These are phyloP conservation scores for Sophora flavescens DNA, from an alignment of 306 rosid species.

Conservation along the genomic window DNA sequence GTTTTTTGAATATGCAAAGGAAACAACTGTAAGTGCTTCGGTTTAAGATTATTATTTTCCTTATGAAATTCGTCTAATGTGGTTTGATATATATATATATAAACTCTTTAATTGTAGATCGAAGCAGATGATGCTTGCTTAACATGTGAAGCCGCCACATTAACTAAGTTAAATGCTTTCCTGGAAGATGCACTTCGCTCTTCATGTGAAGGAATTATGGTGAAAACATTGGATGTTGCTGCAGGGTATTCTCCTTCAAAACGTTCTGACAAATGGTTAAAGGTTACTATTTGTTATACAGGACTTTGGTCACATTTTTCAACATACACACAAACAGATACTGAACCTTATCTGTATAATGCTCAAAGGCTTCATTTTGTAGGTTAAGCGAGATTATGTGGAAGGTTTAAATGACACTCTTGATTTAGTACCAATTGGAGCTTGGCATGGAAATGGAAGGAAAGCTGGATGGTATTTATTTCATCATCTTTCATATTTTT, in stretches of 20 bases:
- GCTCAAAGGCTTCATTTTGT: constrained; percentile 40
- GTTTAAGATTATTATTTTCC: constrained; percentile 27
- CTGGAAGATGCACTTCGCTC: constrained; percentile 73
- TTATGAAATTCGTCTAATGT: constrained; percentile 21
- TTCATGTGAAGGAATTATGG: constrained; percentile 95
- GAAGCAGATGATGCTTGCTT: constrained; percentile 80
- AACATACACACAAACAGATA: not conserved
- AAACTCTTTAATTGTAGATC: constrained; percentile 57
- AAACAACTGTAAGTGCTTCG: constrained; percentile 69
- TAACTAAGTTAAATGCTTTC: constrained; percentile 65
- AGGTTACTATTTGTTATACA: constrained; percentile 59
- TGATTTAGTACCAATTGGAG: constrained; percentile 95
- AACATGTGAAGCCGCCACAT: constrained; percentile 65
- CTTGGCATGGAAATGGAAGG: constrained; percentile 99
- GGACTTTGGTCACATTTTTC: constrained; percentile 14
- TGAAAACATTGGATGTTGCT: constrained; percentile 82
- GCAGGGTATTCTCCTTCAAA: constrained; percentile 92
- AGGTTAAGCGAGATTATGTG: constrained; percentile 95
- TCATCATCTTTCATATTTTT: not conserved
- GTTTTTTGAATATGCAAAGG: constrained; percentile 84
- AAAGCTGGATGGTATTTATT: constrained; percentile 89
- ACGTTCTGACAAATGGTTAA: constrained; percentile 89
- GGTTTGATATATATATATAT: constrained; percentile 30
- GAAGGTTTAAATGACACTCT: constrained; percentile 86
- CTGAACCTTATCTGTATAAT: constrained; percentile 34